Evolutionary conservation across 257 asterid genomes (phyloP).

Genomic region (Sherardia arvensis): DNA sequence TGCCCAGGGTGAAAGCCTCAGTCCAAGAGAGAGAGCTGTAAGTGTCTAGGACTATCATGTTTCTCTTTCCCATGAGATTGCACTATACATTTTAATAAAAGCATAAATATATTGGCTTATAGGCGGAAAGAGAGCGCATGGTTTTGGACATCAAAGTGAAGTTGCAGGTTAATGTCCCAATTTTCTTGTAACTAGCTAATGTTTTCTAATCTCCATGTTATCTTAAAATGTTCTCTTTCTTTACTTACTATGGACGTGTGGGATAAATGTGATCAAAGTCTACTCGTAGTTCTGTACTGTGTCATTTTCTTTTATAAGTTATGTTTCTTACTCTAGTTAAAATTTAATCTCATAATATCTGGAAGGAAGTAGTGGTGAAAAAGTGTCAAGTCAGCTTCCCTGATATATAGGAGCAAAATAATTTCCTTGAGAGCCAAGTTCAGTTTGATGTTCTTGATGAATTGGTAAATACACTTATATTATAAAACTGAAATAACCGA

Average conservation of each 20-base stretch:
- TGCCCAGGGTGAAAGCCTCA: conserved; percentile 61
- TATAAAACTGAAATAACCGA: neutral
- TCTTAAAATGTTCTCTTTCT: neutral
- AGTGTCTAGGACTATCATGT: conserved; percentile 30
- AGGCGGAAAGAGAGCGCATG: conserved; percentile 99
- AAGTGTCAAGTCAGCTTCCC: neutral
- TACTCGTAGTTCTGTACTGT: neutral
- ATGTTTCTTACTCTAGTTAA: neutral
- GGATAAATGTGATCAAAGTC: neutral
- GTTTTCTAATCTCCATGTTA: conserved; percentile 2
- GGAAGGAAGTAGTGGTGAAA: neutral
- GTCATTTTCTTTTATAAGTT: neutral
- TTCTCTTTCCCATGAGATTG: conserved; percentile 1
- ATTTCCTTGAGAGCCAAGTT: neutral
- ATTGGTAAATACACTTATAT: neutral
- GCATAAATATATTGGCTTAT: conserved; percentile 13
- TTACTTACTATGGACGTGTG: neutral
- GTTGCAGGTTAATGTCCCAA: conserved; percentile 57
- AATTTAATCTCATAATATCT: neutral
- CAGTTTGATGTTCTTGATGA: neutral
- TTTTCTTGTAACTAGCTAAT: conserved; percentile 10
- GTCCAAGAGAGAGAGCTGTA: conserved; percentile 94
- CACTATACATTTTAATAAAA: conserved; percentile 6
- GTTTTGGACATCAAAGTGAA: conserved; percentile 94
- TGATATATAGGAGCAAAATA: neutral